Evolutionary conservation across 2,329 filamentous ascomycete species (phyloP), one percentile per base, ranked within the genome.

Genomic region (Mycosphaerella sp.): DNA sequence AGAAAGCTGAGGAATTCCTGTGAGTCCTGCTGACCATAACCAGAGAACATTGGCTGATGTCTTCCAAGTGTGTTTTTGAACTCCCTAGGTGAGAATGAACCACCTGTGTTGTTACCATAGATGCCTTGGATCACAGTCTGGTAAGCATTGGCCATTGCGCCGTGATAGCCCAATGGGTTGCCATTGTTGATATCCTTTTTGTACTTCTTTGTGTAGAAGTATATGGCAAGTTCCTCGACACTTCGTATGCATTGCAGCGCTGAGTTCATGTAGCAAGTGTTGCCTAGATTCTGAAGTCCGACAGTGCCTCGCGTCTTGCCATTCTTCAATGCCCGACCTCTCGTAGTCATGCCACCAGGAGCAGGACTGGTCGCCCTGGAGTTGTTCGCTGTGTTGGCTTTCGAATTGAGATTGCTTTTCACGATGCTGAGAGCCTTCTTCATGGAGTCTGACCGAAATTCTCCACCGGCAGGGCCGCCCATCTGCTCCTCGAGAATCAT

Each of bases 241-340:
- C 88, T 94, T 44, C 91, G 84, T 45, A 98, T 81, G 67, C 93
- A 98, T 67, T 98, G 93, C 49, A 97, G 75, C 8, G 93, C 93
- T 17, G 91, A 95, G 70, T 97, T 97, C 90, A 97, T 96, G 72
- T 98, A 98, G 71, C 93, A 98, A 0, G 93, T 97, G 64, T 98
- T 98, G 43, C 93, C 93, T 12, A 98, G 74, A 64, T 98, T 98
- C 57, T 81, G 82, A 46, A 98, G 74, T 30, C 93, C 93, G 37
- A 90, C 86, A 36, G 84, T 85, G 28, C 93, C 93, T 30, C 82
- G 71, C 10, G 81, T 80, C 55, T 83, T 82, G 8, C 86, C 86
- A 35, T 82, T 80, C 59, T 81, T 83, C 54, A 84, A 81, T 21
- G 79, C 73, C 50, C 87, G 80, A 37, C 88, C 88, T 59, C 89